A percentile compares a stretch with the other conserved stretches of the same genome.
Conservation (phyloP, 257 asterid genomes). For the Craterostigma plantagineum region DNA sequence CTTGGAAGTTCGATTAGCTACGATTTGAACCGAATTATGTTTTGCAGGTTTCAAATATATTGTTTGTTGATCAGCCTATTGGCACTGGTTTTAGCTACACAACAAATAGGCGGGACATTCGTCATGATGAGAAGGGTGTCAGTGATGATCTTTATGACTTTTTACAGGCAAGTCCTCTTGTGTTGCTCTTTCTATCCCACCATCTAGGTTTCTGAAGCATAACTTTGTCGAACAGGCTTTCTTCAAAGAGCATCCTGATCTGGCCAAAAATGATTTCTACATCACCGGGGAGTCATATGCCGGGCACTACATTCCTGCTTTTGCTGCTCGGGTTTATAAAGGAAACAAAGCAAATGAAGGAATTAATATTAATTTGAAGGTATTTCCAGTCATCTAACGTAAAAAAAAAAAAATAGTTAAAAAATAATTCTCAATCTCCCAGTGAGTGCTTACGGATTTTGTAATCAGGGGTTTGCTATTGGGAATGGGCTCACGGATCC, state of each 20-base stretch:
- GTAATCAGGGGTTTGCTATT: slow-evolving; percentile 47
- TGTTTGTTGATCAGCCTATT: slow-evolving; percentile 90
- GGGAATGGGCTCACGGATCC: slow-evolving; percentile 79
- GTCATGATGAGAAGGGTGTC: slow-evolving; percentile 74
- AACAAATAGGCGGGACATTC: slow-evolving; percentile 66
- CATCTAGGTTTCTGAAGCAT: slow-evolving; percentile 6
- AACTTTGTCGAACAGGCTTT: slow-evolving; percentile 23
- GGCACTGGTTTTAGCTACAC: slow-evolving; percentile 98
- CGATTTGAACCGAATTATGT: not conserved
- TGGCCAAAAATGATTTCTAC: slow-evolving; percentile 45
- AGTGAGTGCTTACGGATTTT: not conserved
- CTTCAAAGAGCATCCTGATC: slow-evolving; percentile 44
- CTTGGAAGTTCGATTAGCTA: no score
- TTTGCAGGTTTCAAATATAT: slow-evolving; percentile 74
- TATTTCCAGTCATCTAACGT: slow-evolving; percentile 5
- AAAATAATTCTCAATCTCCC: not conserved
- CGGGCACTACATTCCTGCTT: slow-evolving; percentile 69
- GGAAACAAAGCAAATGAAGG: slow-evolving; percentile 69
- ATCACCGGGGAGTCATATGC: slow-evolving; percentile 74
- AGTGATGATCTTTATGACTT: slow-evolving; percentile 89
- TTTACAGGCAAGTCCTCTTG: slow-evolving; percentile 44
- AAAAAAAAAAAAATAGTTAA: not conserved
- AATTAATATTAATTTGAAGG: slow-evolving; percentile 50
- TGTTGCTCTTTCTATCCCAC: slow-evolving; percentile 1
- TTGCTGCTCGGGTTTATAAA: slow-evolving; percentile 50